phyloP scores from a whole-genome alignment of 2,329 filamentous ascomycete species.

The Xylariaceae sp. region DNA sequence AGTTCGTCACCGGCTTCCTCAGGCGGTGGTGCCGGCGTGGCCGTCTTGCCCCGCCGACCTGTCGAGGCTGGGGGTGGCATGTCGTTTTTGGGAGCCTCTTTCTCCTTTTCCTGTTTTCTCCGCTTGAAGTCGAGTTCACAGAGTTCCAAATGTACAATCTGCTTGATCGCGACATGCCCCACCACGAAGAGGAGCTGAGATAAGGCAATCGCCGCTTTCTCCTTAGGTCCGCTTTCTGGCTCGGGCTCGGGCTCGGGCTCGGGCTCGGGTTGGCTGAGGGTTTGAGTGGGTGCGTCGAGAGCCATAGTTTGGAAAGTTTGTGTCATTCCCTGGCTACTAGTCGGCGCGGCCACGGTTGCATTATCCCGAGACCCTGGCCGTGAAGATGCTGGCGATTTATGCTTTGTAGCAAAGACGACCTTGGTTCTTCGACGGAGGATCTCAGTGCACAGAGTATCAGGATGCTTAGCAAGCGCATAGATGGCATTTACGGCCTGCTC shows the following conservation, averaged over 20 bases:
- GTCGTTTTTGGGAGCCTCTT: constrained; percentile 45
- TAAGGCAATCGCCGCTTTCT: constrained; percentile 67
- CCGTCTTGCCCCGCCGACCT: constrained; percentile 29
- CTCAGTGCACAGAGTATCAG: constrained; percentile 86
- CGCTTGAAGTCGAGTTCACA: constrained; percentile 98
- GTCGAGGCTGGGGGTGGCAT: constrained; percentile 27
- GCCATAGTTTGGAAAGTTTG: constrained; percentile 30
- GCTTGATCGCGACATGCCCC: constrained; percentile 95
- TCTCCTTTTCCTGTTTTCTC: constrained; percentile 84
- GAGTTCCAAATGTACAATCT: constrained; percentile 96
- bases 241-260: constrained; percentile 34
- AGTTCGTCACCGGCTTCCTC: constrained; percentile 81
- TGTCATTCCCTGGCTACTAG: constrained; percentile 32
- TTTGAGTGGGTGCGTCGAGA: constrained; percentile 31
- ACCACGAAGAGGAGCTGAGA: constrained; percentile 94
- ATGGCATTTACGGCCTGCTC: constrained; percentile 96
- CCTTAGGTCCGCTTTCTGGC: constrained; percentile 43
- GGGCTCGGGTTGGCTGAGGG: constrained; percentile 26
- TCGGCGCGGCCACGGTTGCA: constrained; percentile 28
- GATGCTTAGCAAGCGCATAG: constrained; percentile 88
- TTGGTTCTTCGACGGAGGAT: constrained; percentile 83
- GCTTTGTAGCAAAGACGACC: constrained; percentile 60
- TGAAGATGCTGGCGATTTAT: constrained; percentile 38
- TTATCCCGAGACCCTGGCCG: constrained; percentile 45
- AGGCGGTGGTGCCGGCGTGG: constrained; percentile 39